Conservation (phyloP, 805 yeast species). For the Kodamaea neixiangensis region DNA sequence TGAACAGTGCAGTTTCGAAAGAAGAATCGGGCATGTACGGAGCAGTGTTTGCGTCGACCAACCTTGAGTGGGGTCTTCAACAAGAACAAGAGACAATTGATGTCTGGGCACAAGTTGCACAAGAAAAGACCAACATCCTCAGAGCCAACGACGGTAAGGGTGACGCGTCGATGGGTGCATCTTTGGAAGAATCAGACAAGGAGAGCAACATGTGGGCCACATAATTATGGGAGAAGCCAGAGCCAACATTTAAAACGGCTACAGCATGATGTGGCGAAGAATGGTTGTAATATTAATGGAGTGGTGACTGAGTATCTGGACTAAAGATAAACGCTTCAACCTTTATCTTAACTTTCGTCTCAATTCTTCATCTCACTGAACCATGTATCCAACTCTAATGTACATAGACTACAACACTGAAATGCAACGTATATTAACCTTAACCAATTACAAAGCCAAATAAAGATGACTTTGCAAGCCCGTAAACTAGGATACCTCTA, state of each 20-base stretch:
- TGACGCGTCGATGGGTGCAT: constrained; percentile 12
- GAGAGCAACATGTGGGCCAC: constrained; percentile 27
- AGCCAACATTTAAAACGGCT: too few relatives aligned
- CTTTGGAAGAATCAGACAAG: background rate
- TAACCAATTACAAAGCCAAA: background rate
- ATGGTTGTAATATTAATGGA: background rate
- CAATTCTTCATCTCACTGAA: background rate
- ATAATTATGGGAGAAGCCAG: background rate
- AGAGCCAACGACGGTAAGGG: constrained; percentile 43
- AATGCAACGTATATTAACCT: background rate
- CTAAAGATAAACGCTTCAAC: too few relatives aligned
- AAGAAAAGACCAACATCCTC: constrained; percentile 57
- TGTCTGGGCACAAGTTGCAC: constrained; percentile 73
- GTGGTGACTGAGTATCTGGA: background rate
- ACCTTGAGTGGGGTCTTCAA: constrained; percentile 66
- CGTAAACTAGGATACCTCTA: background rate
- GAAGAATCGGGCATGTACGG: constrained; percentile 91
- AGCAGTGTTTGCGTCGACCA: constrained; percentile 62
- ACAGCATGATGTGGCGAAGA: background rate
- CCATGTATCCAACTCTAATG: background rate
- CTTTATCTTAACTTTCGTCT: too few relatives aligned
- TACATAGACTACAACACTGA: background rate
- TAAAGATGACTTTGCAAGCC: background rate
- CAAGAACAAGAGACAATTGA: constrained; percentile 72
- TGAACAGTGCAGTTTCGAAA: constrained; percentile 65